These are phyloP conservation scores for Umbilicus rupestris DNA, from an alignment of 164 flowering plant genomes.

Conservation along the genomic window DNA sequence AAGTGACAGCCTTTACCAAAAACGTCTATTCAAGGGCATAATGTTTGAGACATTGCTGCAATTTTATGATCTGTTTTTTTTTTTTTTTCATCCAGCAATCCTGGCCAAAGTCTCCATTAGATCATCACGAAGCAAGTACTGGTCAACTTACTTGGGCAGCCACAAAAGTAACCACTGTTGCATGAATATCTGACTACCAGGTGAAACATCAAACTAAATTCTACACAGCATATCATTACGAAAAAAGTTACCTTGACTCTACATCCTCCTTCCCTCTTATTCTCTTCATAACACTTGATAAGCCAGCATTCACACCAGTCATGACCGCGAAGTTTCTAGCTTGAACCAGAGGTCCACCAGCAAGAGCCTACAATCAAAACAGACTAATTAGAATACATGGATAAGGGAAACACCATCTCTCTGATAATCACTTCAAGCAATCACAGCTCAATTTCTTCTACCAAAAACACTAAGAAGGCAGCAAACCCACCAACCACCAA, in stretches of 20 bases:
- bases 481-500: no score
- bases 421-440: background rate
- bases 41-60: no score
- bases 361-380: slow-evolving; percentile 45
- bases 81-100: no score
- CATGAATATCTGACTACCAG: background rate
- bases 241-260: slow-evolving; percentile 49
- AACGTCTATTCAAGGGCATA: no score
- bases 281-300: slow-evolving; percentile 82
- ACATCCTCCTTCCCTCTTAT: slow-evolving; percentile 91
- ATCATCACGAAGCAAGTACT: no score
- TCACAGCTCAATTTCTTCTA: background rate
- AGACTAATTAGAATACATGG: background rate
- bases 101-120: no score
- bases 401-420: background rate
- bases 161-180: no score
- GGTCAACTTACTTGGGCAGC: no score
- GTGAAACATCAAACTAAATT: background rate
- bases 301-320: slow-evolving; percentile 92
- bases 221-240: background rate
- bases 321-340: slow-evolving; percentile 97
- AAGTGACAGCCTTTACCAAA: no score
- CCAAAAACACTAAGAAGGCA: no score
- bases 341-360: slow-evolving; percentile 85
- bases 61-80: no score